Evolutionary conservation across 192 early-diverging fungal species (phyloP).

Genomic region (Backusella sp.): DNA sequence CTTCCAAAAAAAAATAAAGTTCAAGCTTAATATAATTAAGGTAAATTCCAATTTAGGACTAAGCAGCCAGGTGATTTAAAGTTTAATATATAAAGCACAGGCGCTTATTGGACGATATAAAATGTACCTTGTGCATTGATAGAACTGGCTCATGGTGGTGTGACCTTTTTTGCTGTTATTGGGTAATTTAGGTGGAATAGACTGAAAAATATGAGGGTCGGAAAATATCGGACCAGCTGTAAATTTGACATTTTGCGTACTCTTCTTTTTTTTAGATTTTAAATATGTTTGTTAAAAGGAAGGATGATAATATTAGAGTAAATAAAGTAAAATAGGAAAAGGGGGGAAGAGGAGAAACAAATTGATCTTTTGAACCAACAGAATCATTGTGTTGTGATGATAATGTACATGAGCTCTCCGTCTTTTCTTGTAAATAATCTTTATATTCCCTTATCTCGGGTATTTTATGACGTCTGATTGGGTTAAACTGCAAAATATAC

Average conservation of each 20-base stretch:
- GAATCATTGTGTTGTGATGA: not conserved
- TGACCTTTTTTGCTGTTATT: not conserved
- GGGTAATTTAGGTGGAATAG: not conserved
- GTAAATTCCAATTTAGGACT: not conserved
- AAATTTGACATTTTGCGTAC: not conserved
- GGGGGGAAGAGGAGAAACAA: not conserved
- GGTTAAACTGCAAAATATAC: slow-evolving; percentile 13
- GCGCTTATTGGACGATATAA: not conserved
- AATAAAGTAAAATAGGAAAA: slow-evolving; percentile 7
- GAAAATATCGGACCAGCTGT: slow-evolving; percentile 7
- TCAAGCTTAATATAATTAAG: not conserved
- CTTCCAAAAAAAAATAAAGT: not conserved
- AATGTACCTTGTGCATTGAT: slow-evolving; percentile 4
- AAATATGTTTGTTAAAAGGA: not conserved
- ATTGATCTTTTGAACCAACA: slow-evolving; percentile 14
- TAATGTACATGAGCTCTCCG: not conserved
- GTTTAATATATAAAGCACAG: not conserved
- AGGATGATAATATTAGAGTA: slow-evolving; percentile 5
- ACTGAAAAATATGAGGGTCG: not conserved
- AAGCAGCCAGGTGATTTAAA: not conserved
- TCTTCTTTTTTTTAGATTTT: not conserved
- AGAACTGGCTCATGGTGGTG: not conserved
- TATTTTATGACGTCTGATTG: slow-evolving; percentile 11
- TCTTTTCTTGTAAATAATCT: not conserved
- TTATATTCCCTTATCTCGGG: slow-evolving; percentile 14